phyloP scores from a whole-genome alignment of 2,329 filamentous ascomycete genomes.

The Dactylonectria macrodidyma region DNA sequence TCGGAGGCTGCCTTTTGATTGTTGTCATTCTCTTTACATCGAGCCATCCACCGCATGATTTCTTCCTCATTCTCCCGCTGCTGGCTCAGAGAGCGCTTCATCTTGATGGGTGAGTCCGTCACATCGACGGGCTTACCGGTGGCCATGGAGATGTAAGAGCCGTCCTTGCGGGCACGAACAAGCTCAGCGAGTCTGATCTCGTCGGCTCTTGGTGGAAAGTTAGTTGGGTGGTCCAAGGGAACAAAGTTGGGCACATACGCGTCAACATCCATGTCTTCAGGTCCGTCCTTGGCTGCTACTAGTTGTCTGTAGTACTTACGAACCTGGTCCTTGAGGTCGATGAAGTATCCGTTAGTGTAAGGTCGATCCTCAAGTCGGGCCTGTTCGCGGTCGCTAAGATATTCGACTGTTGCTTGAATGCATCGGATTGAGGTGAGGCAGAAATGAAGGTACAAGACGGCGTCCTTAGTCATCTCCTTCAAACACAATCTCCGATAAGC shows the following conservation, averaged over 20 bases:
- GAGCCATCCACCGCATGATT: slow-evolving; percentile 92
- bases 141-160: slow-evolving; percentile 83
- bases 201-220: slow-evolving; percentile 62
- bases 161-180: slow-evolving; percentile 85
- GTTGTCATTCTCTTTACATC: slow-evolving; percentile 86
- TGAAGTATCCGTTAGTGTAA: slow-evolving; percentile 96
- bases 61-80: slow-evolving; percentile 84
- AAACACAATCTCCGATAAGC: slow-evolving; percentile 78
- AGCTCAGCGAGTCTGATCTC: slow-evolving; percentile 87
- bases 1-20: too few species aligned
- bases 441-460: slow-evolving; percentile 84
- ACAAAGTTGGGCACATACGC: slow-evolving; percentile 63
- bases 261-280: slow-evolving; percentile 71
- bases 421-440: slow-evolving; percentile 92
- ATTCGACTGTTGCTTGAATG: slow-evolving; percentile 90
- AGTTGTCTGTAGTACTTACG: slow-evolving; percentile 90
- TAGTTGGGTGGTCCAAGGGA: slow-evolving; percentile 48
- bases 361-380: slow-evolving; percentile 87
- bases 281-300: slow-evolving; percentile 78
- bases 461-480: slow-evolving; percentile 84
- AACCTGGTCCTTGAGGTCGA: slow-evolving; percentile 96
- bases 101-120: slow-evolving; percentile 64
- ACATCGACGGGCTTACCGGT: slow-evolving; percentile 76
- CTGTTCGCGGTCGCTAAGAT: slow-evolving; percentile 88
- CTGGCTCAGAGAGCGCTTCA: slow-evolving; percentile 77